A percentile compares a stretch with the other conserved stretches of the same genome.
phyloP scores from a whole-genome alignment of 768 basidiomycete species.

The Boletus reticuloceps region DNA sequence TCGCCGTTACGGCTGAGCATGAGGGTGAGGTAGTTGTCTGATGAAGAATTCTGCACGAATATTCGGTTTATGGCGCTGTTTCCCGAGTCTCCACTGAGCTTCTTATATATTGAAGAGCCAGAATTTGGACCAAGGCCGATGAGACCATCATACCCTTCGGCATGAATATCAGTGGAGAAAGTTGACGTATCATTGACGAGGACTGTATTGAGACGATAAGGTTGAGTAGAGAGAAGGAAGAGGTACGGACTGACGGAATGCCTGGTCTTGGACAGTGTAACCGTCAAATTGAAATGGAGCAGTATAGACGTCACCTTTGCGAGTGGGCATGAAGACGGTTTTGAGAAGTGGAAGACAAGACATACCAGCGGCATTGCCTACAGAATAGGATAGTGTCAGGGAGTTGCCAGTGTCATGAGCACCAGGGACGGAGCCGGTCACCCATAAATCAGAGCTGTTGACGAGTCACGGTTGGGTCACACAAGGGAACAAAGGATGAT shows the following conservation, averaged over 20 bases:
- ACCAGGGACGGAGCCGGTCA: slow-evolving; percentile 46
- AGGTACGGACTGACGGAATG: slow-evolving; percentile 50
- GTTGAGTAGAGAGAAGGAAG: not conserved
- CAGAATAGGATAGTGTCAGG: slow-evolving; percentile 61
- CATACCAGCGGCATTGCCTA: slow-evolving; percentile 62
- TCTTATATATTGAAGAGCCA: slow-evolving; percentile 61
- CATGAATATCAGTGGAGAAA: slow-evolving; percentile 58
- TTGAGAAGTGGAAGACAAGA: not conserved
- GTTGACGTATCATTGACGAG: slow-evolving; percentile 59
- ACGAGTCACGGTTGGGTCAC: slow-evolving; percentile 1
- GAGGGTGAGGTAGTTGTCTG: slow-evolving; percentile 64
- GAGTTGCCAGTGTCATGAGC: slow-evolving; percentile 56
- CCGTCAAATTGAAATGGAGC: slow-evolving; percentile 53
- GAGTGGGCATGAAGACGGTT: not conserved
- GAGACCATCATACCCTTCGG: slow-evolving; percentile 67
- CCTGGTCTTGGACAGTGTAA: slow-evolving; percentile 59
- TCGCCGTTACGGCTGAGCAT: slow-evolving; percentile 61
- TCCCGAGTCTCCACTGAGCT: slow-evolving; percentile 46
- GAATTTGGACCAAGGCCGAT: slow-evolving; percentile 78
- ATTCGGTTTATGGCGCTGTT: slow-evolving; percentile 63
- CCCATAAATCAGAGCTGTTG: slow-evolving; percentile 74
- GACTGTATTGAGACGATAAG: slow-evolving; percentile 38
- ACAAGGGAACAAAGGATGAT: not conserved
- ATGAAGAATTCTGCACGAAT: slow-evolving; percentile 55
- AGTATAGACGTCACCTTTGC: slow-evolving; percentile 53